Conservation (phyloP, 352 stramenopile genomes). For the Peronospora farinosa region DNA sequence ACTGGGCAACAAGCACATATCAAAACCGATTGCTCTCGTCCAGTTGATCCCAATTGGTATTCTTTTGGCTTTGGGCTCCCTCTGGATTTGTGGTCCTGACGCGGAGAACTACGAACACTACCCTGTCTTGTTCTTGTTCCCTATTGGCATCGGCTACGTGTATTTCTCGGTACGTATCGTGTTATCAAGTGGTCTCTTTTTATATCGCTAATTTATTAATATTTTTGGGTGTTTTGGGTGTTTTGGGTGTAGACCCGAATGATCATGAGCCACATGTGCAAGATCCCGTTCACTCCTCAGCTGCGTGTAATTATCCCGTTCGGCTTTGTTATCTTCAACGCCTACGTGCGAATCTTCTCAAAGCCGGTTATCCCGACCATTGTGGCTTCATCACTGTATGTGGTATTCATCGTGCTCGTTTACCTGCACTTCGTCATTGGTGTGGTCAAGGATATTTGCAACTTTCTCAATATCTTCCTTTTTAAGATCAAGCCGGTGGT, state of each 20-base stretch:
- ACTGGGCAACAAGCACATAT: slow-evolving; percentile 80
- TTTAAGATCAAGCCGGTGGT: slow-evolving; percentile 64
- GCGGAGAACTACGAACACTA: slow-evolving; percentile 57
- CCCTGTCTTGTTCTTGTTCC: slow-evolving; percentile 71
- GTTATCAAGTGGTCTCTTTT: neutral
- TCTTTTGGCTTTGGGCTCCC: slow-evolving; percentile 45
- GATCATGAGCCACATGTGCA: slow-evolving; percentile 88
- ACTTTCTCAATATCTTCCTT: slow-evolving; percentile 81
- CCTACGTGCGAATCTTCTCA: slow-evolving; percentile 51
- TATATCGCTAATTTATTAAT: neutral
- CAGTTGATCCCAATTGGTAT: slow-evolving; percentile 71
- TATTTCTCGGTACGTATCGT: slow-evolving; percentile 64
- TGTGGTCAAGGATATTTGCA: slow-evolving; percentile 81
- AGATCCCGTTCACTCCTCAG: slow-evolving; percentile 79
- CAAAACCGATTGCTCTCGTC: slow-evolving; percentile 65
- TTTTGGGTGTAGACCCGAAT: slow-evolving; percentile 64
- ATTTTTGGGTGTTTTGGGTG: slow-evolving; percentile 8
- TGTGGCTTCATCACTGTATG: slow-evolving; percentile 60
- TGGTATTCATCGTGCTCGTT: slow-evolving; percentile 60
- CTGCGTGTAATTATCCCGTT: slow-evolving; percentile 77
- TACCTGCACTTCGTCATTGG: slow-evolving; percentile 79
- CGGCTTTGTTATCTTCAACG: slow-evolving; percentile 66
- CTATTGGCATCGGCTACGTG: slow-evolving; percentile 77
- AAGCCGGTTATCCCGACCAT: slow-evolving; percentile 57
- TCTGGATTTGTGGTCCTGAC: slow-evolving; percentile 73